Conservation (phyloP, 345 rosid genomes). For the Bretschneidera sinensis region DNA sequence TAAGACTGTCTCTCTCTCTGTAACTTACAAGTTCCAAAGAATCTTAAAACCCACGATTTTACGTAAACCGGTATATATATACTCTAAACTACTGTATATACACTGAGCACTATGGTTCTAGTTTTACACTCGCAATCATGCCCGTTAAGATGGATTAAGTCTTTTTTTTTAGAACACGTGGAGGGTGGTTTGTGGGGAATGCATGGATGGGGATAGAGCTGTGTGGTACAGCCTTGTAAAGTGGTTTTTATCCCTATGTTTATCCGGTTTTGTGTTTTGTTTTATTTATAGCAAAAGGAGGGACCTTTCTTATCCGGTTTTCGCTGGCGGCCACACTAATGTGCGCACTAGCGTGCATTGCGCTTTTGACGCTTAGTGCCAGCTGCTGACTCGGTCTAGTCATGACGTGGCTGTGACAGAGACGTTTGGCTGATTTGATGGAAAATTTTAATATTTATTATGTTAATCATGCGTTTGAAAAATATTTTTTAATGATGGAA, state of each 20-base stretch:
- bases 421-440: too few species aligned
- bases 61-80: too few species aligned
- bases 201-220: too few species aligned
- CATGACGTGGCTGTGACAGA: not conserved
- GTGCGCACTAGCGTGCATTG: slow-evolving; percentile 17
- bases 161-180: not conserved
- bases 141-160: not conserved
- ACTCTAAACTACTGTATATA: not conserved
- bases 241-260: too few species aligned
- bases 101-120: not conserved
- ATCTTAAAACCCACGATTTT: not conserved
- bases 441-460: too few species aligned
- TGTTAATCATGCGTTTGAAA: too few species aligned
- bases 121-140: not conserved
- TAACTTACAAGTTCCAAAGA: not conserved
- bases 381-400: too few species aligned
- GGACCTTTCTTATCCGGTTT: slow-evolving; percentile 34
- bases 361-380: slow-evolving; percentile 14
- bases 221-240: too few species aligned
- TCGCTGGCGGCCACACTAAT: slow-evolving; percentile 37
- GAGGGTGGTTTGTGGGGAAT: too few species aligned
- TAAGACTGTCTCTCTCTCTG: not conserved
- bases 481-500: too few species aligned
- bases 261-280: too few species aligned
- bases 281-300: too few species aligned